Evolutionary conservation across 768 basidiomycete species (phyloP), one percentile per base, ranked within the genome.

Genomic region (Scleroderma bovista): DNA sequence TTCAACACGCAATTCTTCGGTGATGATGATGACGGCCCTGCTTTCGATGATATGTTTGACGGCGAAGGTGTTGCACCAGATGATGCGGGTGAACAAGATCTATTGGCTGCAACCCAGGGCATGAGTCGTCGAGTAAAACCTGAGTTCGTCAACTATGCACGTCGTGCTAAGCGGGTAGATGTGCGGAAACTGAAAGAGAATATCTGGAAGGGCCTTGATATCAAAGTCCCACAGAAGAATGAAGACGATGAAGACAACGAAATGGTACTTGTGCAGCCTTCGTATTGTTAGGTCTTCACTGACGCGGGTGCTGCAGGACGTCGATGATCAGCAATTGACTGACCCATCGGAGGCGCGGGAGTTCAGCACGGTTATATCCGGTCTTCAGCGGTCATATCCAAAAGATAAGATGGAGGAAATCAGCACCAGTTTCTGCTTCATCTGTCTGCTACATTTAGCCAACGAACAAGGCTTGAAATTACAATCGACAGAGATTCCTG

Each of bases 341-440:
- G 80, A 87, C 59, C 82, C 86, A 1, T 60, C 68, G 1, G 87
- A 89, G 49, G 76, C 78, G 9, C 76, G 86, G 15, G 75, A 79
- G 47, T 93, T 93, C 65, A 80, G 80, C 49, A 78, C 81, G 48
- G 93, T 98, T 55, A 89, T 98, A 57, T 77, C 83, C 2, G 83
- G 83, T 16, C 76, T 99, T 31, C 83, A 88, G 57, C 76, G 71
- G 46, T 81, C 86, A 6, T 98, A 98, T 66, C 93, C 95, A 1
- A 71, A 72, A 51, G 94, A 97, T 38, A 97, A 95, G 73, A 88
- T 98, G 86, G 87, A 87, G 36, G 96, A 99, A 56, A 96, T 98
- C 63, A 96, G 93, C 65, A 98, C 96, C 15, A 95, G 92, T 56
- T 98, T 95, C 82, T 98, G 95, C 66, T 99, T 98, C 74, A 99